Conservation (phyloP, 2,329 filamentous ascomycete genomes). For the Cyanodermella asteris region DNA sequence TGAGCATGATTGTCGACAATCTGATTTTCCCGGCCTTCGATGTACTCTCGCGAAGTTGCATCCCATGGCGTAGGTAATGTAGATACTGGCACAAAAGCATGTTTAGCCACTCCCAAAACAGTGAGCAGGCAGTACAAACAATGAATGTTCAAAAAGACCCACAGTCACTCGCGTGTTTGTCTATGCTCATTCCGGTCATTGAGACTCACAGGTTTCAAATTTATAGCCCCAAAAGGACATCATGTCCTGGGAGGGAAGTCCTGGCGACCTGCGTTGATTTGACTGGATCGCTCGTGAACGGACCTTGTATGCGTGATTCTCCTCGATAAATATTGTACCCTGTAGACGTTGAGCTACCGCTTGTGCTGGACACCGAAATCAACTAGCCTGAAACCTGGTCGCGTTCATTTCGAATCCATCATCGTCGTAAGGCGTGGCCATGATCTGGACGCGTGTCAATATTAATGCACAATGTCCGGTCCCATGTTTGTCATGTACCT, state of each 20-base stretch:
- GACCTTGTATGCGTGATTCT: slow-evolving; percentile 56
- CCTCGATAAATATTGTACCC: slow-evolving; percentile 71
- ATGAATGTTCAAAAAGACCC: too few species aligned
- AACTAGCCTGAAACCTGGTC: slow-evolving; percentile 71
- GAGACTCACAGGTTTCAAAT: slow-evolving; percentile 77
- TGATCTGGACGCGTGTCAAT: slow-evolving; percentile 35
- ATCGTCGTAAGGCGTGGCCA: slow-evolving; percentile 63
- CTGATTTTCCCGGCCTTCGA: slow-evolving; percentile 50
- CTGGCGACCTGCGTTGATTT: slow-evolving; percentile 24
- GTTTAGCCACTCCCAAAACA: too few species aligned
- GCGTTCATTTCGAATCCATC: slow-evolving; percentile 90
- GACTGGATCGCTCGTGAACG: slow-evolving; percentile 37
- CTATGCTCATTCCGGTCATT: slow-evolving; percentile 23
- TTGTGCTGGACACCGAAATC: too few species aligned
- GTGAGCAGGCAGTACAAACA: too few species aligned
- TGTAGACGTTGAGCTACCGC: too few species aligned
- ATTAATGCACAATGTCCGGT: slow-evolving; percentile 4
- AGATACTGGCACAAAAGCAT: too few species aligned
- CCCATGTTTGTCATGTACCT: slow-evolving; percentile 31
- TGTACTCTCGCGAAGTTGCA: slow-evolving; percentile 48
- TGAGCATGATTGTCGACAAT: slow-evolving; percentile 76
- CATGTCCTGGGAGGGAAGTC: slow-evolving; percentile 45
- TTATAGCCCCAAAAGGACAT: slow-evolving; percentile 70
- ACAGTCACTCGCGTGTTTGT: too few species aligned
- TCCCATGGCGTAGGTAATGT: slow-evolving; percentile 57